Evolutionary conservation across 805 yeast species (phyloP).

Genomic region (Candida orba): DNA sequence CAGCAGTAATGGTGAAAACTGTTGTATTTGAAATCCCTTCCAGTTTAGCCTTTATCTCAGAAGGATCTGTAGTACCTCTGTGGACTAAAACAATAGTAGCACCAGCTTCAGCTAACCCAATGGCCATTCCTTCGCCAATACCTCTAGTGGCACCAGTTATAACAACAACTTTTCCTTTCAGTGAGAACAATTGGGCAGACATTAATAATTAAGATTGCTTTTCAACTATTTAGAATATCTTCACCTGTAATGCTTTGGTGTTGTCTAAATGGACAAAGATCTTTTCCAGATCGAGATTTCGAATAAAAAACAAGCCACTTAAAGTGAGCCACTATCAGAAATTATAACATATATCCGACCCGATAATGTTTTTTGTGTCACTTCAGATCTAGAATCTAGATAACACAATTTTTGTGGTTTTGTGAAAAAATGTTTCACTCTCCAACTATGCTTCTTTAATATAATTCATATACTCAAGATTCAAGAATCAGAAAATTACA

Average conservation of each 20-base stretch:
- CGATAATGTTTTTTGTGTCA: too few species aligned
- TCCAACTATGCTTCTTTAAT: too few species aligned
- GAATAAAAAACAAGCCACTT: too few species aligned
- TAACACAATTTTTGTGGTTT: too few species aligned
- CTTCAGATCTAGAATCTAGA: too few species aligned
- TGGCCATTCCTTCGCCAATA: constrained; percentile 74
- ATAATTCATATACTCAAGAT: too few species aligned
- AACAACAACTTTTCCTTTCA: constrained; percentile 77
- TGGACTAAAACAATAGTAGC: constrained; percentile 56
- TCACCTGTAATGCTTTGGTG: too few species aligned
- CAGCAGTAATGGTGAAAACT: constrained; percentile 40
- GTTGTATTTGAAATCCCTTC: constrained; percentile 46
- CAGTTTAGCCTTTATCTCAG: constrained; percentile 21
- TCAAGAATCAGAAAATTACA: too few species aligned
- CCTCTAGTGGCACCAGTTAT: constrained; percentile 81
- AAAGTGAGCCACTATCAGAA: too few species aligned
- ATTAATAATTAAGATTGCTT: neutral
- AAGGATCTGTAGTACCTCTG: constrained; percentile 17
- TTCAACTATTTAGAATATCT: neutral
- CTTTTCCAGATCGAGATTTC: too few species aligned
- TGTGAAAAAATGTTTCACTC: too few species aligned
- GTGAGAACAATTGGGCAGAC: constrained; percentile 54
- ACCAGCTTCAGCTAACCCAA: constrained; percentile 79
- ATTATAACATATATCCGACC: too few species aligned
- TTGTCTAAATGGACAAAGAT: neutral